Evolutionary conservation across 2,329 filamentous ascomycete species (phyloP).

Genomic region (Clarireedia homoeocarpa): DNA sequence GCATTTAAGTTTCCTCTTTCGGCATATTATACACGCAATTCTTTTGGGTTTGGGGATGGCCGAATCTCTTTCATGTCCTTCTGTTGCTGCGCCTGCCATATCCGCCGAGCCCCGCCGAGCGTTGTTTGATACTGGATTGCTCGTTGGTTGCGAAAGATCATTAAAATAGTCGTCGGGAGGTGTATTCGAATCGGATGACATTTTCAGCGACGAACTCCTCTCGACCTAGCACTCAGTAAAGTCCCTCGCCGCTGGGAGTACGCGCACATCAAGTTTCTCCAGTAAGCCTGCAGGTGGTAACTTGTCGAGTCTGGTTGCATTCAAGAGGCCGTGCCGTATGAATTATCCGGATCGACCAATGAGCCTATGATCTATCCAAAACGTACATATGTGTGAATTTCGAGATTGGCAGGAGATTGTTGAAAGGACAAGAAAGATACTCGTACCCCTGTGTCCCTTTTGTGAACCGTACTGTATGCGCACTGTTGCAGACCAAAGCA

Average conservation of each 20-base stretch:
- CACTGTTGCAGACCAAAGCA: not conserved
- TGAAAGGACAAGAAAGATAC: not conserved
- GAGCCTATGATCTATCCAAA: not conserved
- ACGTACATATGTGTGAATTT: not conserved
- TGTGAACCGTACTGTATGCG: not conserved
- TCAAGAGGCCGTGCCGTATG: not conserved
- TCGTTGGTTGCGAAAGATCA: conserved; percentile 39
- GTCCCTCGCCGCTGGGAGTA: not conserved
- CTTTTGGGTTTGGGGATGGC: conserved; percentile 75
- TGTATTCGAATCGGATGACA: conserved; percentile 29
- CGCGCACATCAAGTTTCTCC: not conserved
- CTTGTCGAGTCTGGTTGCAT: not conserved
- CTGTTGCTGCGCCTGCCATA: conserved; percentile 31
- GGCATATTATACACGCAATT: conserved; percentile 88
- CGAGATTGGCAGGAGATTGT: not conserved
- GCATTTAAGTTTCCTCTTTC: conserved; percentile 78
- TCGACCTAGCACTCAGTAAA: not conserved
- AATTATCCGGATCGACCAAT: not conserved
- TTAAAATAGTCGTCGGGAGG: conserved; percentile 47
- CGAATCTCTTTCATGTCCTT: conserved; percentile 39
- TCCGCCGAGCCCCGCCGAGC: conserved; percentile 23
- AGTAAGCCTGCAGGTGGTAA: not conserved
- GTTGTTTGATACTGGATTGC: conserved; percentile 26
- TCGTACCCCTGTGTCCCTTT: not conserved
- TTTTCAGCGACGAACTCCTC: conserved; percentile 10